Evolutionary conservation across 371 early-diverging fungal genomes (phyloP).

Genomic region (Lichtheimia ornata): DNA sequence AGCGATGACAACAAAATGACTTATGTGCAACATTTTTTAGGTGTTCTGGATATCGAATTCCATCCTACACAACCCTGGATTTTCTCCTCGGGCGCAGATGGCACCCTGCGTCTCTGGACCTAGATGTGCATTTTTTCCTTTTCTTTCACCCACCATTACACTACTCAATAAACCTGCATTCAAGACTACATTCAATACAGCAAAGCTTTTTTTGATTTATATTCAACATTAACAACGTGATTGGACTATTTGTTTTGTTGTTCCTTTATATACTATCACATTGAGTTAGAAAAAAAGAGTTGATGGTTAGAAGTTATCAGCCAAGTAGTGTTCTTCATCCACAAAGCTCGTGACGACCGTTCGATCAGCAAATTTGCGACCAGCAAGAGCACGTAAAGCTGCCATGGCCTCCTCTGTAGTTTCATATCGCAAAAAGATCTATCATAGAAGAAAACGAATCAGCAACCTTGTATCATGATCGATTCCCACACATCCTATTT

Average conservation of each 20-base stretch:
- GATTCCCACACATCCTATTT: slow-evolving; percentile 11
- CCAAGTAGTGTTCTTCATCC: slow-evolving; percentile 66
- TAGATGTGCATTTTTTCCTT: slow-evolving; percentile 27
- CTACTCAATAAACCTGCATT: too few relatives aligned
- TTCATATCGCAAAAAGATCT: slow-evolving; percentile 87
- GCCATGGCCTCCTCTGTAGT: slow-evolving; percentile 56
- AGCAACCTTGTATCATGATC: not conserved
- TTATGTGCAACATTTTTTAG: slow-evolving; percentile 24
- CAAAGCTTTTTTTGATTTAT: not conserved
- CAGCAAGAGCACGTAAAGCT: slow-evolving; percentile 88
- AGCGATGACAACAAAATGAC: too few relatives aligned
- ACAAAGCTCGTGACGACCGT: slow-evolving; percentile 91
- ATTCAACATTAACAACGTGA: not conserved
- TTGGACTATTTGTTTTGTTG: not conserved
- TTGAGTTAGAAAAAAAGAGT: not conserved
- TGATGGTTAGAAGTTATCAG: slow-evolving; percentile 56
- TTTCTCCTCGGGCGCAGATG: slow-evolving; percentile 80
- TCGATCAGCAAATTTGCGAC: slow-evolving; percentile 91
- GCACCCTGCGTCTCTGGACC: slow-evolving; percentile 78
- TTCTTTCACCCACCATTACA: too few relatives aligned
- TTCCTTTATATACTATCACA: not conserved
- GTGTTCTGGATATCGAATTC: slow-evolving; percentile 84
- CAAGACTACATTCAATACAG: too few relatives aligned
- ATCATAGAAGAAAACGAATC: not conserved
- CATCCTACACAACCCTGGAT: slow-evolving; percentile 98